Percentiles rank a stretch among this genome's conserved stretches.
Evolutionary conservation across 2,329 filamentous ascomycete species (phyloP).

Genomic region (Stenocarpella maydis): DNA sequence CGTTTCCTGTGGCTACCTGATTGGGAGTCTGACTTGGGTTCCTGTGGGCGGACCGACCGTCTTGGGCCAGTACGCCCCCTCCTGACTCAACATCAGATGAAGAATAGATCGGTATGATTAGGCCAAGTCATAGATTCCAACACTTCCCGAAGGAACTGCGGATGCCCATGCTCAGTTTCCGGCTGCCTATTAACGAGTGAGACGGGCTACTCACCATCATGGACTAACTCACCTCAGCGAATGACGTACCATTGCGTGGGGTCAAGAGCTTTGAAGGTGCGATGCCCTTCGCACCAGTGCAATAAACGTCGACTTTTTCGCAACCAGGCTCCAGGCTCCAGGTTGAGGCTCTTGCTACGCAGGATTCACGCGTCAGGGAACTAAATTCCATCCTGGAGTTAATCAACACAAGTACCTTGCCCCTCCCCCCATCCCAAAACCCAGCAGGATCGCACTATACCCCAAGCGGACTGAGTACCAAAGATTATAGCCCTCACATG

Average conservation of each 20-base stretch:
- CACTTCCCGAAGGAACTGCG: neutral
- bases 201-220: neutral
- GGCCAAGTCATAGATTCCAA: neutral
- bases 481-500: neutral
- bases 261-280: neutral
- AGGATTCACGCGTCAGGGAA: neutral
- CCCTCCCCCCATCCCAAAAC: too few relatives aligned
- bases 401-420: conserved; percentile 10
- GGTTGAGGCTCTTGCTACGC: neutral
- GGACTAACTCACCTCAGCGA: neutral
- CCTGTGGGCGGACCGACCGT: conserved; percentile 1
- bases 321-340: neutral
- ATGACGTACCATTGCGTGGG: neutral
- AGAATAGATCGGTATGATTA: neutral
- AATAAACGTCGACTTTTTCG: neutral
- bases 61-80: neutral
- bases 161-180: neutral
- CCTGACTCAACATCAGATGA: neutral
- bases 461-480: neutral
- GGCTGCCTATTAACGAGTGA: neutral
- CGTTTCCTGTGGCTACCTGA: conserved; percentile 1
- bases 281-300: neutral
- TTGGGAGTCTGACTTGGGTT: conserved; percentile 10
- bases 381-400: neutral
- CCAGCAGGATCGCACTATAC: neutral